A percentile compares a stretch with the other conserved stretches of the same genome.
phyloP scores from a whole-genome alignment of 805 yeast genomes.

The Metschnikowia santaceciliae region DNA sequence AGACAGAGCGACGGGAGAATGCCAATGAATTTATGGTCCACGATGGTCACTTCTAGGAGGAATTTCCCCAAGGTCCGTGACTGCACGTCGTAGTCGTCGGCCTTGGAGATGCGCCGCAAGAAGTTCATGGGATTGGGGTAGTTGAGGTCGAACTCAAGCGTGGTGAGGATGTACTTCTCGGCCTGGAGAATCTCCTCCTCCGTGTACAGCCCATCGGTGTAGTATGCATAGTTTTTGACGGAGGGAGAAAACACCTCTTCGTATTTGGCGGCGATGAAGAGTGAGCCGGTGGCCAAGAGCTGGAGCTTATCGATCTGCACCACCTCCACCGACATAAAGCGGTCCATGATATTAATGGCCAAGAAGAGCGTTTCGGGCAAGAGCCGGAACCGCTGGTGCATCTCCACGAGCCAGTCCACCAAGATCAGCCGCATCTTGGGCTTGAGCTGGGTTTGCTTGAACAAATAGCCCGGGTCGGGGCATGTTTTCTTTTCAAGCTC shows the following conservation, averaged over 20 bases:
- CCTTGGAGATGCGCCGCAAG: conserved; percentile 81
- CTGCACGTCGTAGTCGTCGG: conserved; percentile 83
- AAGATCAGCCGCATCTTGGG: conserved; percentile 83
- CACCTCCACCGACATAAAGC: conserved; percentile 71
- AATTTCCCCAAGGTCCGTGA: conserved; percentile 84
- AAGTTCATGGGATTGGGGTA: conserved; percentile 91
- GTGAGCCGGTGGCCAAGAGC: conserved; percentile 77
- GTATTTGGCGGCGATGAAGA: conserved; percentile 88
- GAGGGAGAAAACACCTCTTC: conserved; percentile 91
- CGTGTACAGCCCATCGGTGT: conserved; percentile 80
- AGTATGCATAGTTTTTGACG: conserved; percentile 78
- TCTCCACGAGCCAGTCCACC: conserved; percentile 93
- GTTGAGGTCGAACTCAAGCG: conserved; percentile 68
- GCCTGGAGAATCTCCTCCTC: conserved; percentile 80
- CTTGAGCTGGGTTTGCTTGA: conserved; percentile 60
- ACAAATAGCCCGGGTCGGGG: conserved; percentile 67
- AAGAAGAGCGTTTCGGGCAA: conserved; percentile 82
- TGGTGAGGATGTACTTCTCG: conserved; percentile 72
- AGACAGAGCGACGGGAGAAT: conserved; percentile 72
- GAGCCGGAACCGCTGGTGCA: conserved; percentile 77
- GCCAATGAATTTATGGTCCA: conserved; percentile 73
- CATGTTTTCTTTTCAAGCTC: conserved; percentile 67
- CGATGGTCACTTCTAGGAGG: conserved; percentile 69
- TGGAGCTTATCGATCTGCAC: conserved; percentile 80
- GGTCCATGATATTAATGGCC: conserved; percentile 82